A percentile compares a stretch with the other conserved stretches of the same genome.
Conservation (phyloP, 495 filamentous ascomycete genomes). For the Tuber borchii region DNA sequence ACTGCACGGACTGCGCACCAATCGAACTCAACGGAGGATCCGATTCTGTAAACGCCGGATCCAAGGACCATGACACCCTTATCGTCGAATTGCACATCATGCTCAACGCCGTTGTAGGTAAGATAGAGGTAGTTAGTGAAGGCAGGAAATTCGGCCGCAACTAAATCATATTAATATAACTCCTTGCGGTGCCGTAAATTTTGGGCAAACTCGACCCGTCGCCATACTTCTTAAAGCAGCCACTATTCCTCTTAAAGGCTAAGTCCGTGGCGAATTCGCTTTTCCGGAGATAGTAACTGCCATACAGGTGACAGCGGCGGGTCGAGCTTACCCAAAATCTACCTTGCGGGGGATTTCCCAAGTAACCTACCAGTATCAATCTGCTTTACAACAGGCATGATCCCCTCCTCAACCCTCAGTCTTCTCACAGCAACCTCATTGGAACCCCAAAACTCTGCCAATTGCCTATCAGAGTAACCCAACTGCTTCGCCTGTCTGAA, state of each 20-base stretch:
- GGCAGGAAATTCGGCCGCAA: slow-evolving; percentile 92
- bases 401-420: slow-evolving; percentile 72
- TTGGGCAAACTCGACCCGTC: too few relatives aligned
- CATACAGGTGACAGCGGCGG: too few relatives aligned
- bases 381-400: slow-evolving; percentile 87
- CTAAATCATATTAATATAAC: slow-evolving; percentile 42
- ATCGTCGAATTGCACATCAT: slow-evolving; percentile 79
- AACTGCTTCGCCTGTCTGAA: slow-evolving; percentile 82
- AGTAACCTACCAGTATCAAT: slow-evolving; percentile 63
- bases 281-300: too few relatives aligned
- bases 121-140: slow-evolving; percentile 95
- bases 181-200: too few relatives aligned
- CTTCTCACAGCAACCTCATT: slow-evolving; percentile 84
- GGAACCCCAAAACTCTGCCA: slow-evolving; percentile 88
- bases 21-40: slow-evolving; percentile 96
- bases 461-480: slow-evolving; percentile 86
- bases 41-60: slow-evolving; percentile 95
- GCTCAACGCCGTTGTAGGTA: slow-evolving; percentile 86
- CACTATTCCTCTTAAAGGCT: too few relatives aligned
- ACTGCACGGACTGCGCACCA: slow-evolving; percentile 98
- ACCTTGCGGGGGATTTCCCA: not conserved
- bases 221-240: too few relatives aligned
- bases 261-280: too few relatives aligned
- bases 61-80: slow-evolving; percentile 92
- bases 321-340: too few relatives aligned